Evolutionary conservation across 805 yeast genomes (phyloP).

Genomic region (Schwanniomyces yamadae): DNA sequence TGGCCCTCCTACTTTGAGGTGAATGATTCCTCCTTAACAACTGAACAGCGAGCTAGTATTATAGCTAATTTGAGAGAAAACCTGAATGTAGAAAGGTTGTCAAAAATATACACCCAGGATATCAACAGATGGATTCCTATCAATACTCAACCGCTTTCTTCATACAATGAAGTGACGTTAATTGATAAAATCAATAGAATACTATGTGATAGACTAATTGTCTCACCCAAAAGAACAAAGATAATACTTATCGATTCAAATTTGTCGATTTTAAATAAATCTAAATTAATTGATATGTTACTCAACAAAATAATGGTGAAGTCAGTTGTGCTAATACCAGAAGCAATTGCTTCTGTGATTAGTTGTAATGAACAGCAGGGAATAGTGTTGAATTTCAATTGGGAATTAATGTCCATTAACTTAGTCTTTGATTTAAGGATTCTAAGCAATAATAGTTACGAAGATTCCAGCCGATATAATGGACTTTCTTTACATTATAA

Average conservation of each 20-base stretch:
- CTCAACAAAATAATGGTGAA: conserved; percentile 21
- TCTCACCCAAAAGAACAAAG: conserved; percentile 20
- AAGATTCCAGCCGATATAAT: conserved; percentile 6
- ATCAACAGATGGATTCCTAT: conserved; percentile 5
- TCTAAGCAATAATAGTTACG: conserved; percentile 4
- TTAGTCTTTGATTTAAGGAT: conserved; percentile 25
- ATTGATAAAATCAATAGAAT: conserved; percentile 1
- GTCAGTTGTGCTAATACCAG: conserved; percentile 22
- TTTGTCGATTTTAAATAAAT: conserved; percentile 16
- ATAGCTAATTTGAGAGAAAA: background rate
- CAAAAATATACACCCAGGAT: conserved; percentile 11
- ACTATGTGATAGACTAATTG: conserved; percentile 6
- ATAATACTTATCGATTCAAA: conserved; percentile 19
- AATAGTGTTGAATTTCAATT: conserved; percentile 28
- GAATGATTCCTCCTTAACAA: conserved; percentile 19
- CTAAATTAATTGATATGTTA: conserved; percentile 17
- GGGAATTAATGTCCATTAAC: conserved; percentile 20
- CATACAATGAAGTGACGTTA: conserved; percentile 6
- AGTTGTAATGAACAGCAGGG: conserved; percentile 22
- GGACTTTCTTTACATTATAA: conserved; percentile 20
- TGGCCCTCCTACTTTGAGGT: conserved; percentile 21
- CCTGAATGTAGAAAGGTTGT: conserved; percentile 3
- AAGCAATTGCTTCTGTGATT: conserved; percentile 18
- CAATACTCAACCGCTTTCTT: background rate
- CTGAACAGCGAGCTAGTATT: conserved; percentile 10